phyloP scores from a whole-genome alignment of 2,329 filamentous ascomycete genomes.

The Penicillium griseofulvum region DNA sequence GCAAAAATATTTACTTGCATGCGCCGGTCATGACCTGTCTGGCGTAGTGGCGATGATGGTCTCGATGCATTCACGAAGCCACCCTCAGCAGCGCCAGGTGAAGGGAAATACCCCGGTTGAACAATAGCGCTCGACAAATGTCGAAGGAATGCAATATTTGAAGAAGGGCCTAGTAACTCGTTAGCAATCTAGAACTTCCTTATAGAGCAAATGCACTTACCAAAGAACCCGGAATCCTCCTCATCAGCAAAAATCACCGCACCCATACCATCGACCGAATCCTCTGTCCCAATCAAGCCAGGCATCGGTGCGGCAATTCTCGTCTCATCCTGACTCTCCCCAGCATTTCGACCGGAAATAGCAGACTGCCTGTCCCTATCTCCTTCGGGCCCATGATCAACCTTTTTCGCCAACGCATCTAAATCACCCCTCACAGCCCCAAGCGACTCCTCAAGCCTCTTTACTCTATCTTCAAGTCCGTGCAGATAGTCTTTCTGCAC shows the following conservation, averaged over 20 bases:
- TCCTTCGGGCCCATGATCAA: background rate
- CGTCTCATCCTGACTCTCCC: background rate
- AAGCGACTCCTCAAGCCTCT: conserved; percentile 24
- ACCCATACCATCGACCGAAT: conserved; percentile 38
- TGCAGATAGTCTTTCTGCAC: conserved; percentile 38
- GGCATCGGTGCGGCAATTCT: background rate
- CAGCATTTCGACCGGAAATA: background rate
- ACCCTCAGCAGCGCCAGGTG: conserved; percentile 9
- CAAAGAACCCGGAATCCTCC: conserved; percentile 38
- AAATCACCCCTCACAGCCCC: background rate
- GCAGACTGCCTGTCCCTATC: background rate
- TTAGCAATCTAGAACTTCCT: background rate
- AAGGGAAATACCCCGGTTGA: conserved; percentile 11
- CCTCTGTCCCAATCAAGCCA: conserved; percentile 12
- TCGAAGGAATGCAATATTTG: conserved; percentile 28
- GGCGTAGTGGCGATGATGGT: conserved; percentile 8
- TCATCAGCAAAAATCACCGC: conserved; percentile 39
- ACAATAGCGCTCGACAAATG: conserved; percentile 20
- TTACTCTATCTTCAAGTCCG: conserved; percentile 13
- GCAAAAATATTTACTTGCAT: conserved; percentile 10
- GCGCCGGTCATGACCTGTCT: background rate
- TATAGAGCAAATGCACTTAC: conserved; percentile 13
- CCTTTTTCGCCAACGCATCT: background rate
- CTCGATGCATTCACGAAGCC: conserved; percentile 22
- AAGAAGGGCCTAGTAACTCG: conserved; percentile 19